phyloP scores from a whole-genome alignment of 805 yeast species.

The Candida ficus region DNA sequence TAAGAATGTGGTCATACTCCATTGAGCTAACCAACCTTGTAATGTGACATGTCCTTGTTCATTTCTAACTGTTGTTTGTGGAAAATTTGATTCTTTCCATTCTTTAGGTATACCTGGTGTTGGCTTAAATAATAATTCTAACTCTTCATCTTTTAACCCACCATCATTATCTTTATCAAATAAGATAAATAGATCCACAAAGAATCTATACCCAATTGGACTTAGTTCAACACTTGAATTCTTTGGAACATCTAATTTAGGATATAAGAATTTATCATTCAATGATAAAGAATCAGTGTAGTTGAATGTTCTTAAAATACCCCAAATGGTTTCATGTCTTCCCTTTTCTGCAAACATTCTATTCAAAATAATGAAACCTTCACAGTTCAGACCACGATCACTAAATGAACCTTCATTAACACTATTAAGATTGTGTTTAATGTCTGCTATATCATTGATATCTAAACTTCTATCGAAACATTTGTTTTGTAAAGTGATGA shows the following conservation, averaged over 20 bases:
- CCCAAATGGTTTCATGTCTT: slow-evolving; percentile 97
- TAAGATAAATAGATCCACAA: slow-evolving; percentile 82
- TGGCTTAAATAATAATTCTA: slow-evolving; percentile 66
- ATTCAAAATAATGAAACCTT: slow-evolving; percentile 74
- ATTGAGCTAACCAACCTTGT: slow-evolving; percentile 98
- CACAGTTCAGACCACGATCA: slow-evolving; percentile 55
- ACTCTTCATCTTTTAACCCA: slow-evolving; percentile 74
- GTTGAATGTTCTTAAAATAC: slow-evolving; percentile 78
- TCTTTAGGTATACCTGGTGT: slow-evolving; percentile 89
- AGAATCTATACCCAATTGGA: slow-evolving; percentile 86
- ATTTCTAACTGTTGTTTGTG: slow-evolving; percentile 81
- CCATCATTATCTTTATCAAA: slow-evolving; percentile 97
- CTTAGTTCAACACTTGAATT: slow-evolving; percentile 84
- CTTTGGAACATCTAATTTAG: slow-evolving; percentile 68
- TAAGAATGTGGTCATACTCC: slow-evolving; percentile 93
- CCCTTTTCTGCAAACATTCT: slow-evolving; percentile 86
- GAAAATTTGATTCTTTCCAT: slow-evolving; percentile 86
- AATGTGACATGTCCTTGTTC: slow-evolving; percentile 86
- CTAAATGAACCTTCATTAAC: slow-evolving; percentile 29
- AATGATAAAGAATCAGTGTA: slow-evolving; percentile 90
- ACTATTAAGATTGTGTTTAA: slow-evolving; percentile 32
- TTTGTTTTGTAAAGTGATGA: slow-evolving; percentile 60
- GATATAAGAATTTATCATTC: slow-evolving; percentile 73
- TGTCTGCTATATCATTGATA: slow-evolving; percentile 41
- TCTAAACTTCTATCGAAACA: slow-evolving; percentile 65